Base-by-base conservation (phyloP, 1,139 yeast species). In the Magnusiomyces magnusii region DNA sequence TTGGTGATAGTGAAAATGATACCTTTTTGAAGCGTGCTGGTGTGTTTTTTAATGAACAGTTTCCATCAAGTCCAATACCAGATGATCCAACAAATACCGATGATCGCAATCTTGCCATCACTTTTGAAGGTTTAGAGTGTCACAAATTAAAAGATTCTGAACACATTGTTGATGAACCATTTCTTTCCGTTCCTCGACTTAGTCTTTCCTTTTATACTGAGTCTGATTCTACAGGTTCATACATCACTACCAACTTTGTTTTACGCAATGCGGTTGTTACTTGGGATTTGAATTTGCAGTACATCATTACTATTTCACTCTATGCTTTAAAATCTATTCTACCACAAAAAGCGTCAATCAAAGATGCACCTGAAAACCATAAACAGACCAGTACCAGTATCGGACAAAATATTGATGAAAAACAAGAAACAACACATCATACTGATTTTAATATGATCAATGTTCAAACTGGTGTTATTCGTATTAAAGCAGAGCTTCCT, bases 401-500 rank as follows among this genome's bases (percentile, higher is more conserved):
- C 13, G 10, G 13, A 7, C 36, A 31, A 31, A 13, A 7, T 31
- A 31, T 31, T 31, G 36, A 31, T n/a, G 36, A 31, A 31, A 31
- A 31, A 31, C 10, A 31, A 13, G 36, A 31, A 31, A 31, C 13
- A n/a, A n/a, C n/a, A n/a, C 36, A 31, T 31, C 36, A n/a, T 10
- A 50, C 54, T 47, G 67, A 66, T 28, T 60, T 62, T 56, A 61
- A 80, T 50, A 78, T 77, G 56, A 62, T 80, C 1, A 65, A 69
- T n/a, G 66, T 78, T 15, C 74, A 74, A 53, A 73, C 82, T 2
- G 73, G 69, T 23, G 66, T 68, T 42, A 65, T 78, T 21, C 76
- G 83, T 1, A 58, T 79, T 51, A 80, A 81, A 51, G 67, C 77
- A 1, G 71, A 80, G 34, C 68, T 84, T 28, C 87, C 87, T 0